Conservation (phyloP, 345 rosid species). For the Citrus unshiu region DNA sequence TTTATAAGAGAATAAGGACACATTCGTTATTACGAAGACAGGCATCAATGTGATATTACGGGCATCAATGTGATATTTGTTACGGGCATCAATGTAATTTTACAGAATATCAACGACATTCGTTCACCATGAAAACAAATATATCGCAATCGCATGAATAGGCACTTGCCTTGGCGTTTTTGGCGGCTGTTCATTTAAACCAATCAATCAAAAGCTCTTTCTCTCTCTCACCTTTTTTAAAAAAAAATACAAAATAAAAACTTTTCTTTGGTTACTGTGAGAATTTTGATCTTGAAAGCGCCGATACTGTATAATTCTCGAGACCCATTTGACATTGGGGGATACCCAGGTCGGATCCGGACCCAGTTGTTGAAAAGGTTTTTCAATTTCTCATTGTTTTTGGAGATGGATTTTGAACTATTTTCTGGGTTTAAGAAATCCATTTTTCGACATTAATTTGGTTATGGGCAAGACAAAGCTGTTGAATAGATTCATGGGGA, state of each 20-base stretch:
- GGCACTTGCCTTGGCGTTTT: conserved; percentile 25
- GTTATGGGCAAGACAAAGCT: not conserved
- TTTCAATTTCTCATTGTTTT: not conserved
- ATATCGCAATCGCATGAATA: not conserved
- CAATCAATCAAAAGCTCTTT: not conserved
- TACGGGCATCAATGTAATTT: not conserved
- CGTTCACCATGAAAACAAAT: too few species aligned
- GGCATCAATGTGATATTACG: not conserved
- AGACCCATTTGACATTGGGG: conserved; percentile 4
- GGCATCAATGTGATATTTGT: not conserved
- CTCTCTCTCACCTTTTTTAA: not conserved
- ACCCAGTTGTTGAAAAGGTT: not conserved
- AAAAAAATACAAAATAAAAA: not conserved
- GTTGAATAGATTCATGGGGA: conserved; percentile 39
- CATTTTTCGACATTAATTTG: not conserved
- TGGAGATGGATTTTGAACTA: not conserved
- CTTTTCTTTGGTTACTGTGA: not conserved
- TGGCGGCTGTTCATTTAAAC: conserved; percentile 21
- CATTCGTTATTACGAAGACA: not conserved
- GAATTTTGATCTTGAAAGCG: not conserved
- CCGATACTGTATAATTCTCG: not conserved
- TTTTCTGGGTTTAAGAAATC: not conserved
- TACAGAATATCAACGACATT: too few species aligned
- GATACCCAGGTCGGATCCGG: conserved; percentile 17
- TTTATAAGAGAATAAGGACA: not conserved